Conservation (phyloP, 208 protist genomes). For the Crithidia brevicula region DNA sequence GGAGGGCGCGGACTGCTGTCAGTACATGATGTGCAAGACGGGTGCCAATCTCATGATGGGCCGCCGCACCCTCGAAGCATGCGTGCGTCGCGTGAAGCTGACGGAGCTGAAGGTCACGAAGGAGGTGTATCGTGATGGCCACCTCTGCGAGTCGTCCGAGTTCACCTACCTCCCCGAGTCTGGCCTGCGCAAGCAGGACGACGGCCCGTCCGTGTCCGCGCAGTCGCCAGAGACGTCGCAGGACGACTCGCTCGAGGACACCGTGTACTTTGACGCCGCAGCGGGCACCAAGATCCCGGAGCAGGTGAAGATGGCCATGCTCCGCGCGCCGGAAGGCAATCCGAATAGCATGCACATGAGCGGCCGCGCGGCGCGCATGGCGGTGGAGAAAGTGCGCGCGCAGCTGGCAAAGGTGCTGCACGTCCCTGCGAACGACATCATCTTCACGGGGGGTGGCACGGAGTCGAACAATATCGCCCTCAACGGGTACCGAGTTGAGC, state of each 20-base stretch:
- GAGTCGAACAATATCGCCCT: constrained; percentile 86
- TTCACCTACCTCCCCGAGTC: constrained; percentile 45
- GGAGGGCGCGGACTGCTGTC: constrained; percentile 87
- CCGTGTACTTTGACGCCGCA: constrained; percentile 79
- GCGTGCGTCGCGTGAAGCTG: constrained; percentile 54
- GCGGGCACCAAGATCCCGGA: constrained; percentile 66
- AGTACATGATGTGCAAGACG: constrained; percentile 91
- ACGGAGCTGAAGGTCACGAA: constrained; percentile 62
- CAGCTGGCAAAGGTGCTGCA: constrained; percentile 56
- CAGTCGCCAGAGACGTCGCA: not conserved
- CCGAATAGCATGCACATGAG: constrained; percentile 81
- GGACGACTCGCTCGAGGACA: constrained; percentile 23
- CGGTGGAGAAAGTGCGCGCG: constrained; percentile 67
- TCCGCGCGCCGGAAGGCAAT: constrained; percentile 70
- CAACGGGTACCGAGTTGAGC: constrained; percentile 75
- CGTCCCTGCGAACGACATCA: constrained; percentile 67
- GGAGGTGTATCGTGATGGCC: constrained; percentile 64
- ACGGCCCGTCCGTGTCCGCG: constrained; percentile 8
- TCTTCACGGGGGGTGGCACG: constrained; percentile 84
- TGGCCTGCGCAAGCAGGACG: constrained; percentile 35
- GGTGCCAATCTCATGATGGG: constrained; percentile 82
- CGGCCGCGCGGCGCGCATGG: constrained; percentile 73
- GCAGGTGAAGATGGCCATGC: constrained; percentile 54
- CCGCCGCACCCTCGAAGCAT: constrained; percentile 50
- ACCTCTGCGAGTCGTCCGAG: constrained; percentile 42